Evolutionary conservation across 805 yeast species (phyloP).

Genomic region (Schizosaccharomyces japonicus): DNA sequence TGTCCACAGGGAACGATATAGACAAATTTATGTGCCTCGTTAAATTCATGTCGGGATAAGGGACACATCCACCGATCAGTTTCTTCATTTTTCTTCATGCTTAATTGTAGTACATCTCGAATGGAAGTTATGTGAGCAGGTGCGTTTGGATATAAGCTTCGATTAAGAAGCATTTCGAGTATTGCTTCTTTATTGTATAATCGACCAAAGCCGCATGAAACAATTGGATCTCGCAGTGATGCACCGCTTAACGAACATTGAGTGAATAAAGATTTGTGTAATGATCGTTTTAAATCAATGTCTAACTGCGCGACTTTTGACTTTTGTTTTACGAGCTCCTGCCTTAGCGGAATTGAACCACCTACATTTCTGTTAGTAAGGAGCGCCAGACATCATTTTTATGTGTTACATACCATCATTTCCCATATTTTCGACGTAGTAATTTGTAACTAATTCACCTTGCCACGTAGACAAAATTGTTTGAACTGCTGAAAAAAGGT

Average conservation of each 20-base stretch:
- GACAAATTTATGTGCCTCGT: neutral
- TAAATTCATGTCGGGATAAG: neutral
- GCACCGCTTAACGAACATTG: neutral
- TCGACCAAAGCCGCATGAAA: neutral
- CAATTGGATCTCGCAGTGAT: neutral
- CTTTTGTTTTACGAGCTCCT: neutral
- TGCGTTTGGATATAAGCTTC: neutral
- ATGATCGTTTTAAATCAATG: neutral
- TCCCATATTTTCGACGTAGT: neutral
- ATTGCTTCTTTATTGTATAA: neutral
- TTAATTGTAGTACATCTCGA: neutral
- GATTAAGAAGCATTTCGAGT: neutral
- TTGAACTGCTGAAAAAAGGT: too few relatives aligned
- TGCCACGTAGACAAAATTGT: too few relatives aligned
- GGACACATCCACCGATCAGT: neutral
- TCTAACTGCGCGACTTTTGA: neutral
- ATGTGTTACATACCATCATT: neutral
- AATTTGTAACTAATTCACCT: too few relatives aligned
- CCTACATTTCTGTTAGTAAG: neutral
- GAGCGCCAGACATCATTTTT: neutral
- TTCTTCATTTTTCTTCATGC: too few relatives aligned
- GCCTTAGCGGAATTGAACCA: neutral
- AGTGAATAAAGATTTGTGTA: neutral
- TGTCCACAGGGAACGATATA: conserved; percentile 2
- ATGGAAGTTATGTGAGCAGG: neutral